A percentile compares a stretch with the other conserved stretches of the same genome.
Evolutionary conservation across 139 green algal genomes (phyloP).

Genomic region (Coccomyxa sp.): DNA sequence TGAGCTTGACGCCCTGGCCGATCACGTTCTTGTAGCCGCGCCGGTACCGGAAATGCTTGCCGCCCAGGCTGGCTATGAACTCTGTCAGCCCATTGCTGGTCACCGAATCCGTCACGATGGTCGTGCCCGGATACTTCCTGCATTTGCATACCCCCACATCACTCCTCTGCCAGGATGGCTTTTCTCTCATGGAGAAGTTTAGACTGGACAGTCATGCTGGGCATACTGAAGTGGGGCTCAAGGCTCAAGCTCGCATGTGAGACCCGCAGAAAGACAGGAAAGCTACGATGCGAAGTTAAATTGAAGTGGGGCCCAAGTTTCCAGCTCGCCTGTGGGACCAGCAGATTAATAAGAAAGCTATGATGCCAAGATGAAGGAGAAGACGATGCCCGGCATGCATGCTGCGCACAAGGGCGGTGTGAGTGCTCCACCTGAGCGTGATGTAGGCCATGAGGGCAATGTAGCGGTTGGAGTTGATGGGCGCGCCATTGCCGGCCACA

Average conservation of each 20-base stretch:
- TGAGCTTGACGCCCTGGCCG: conserved; percentile 80
- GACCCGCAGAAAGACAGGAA: no score
- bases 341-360: no score
- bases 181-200: no score
- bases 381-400: no score
- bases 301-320: no score
- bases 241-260: no score
- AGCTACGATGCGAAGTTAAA: no score
- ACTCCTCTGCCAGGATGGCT: neutral
- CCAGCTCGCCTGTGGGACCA: no score
- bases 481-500: conserved; percentile 63
- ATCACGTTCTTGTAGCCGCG: conserved; percentile 98
- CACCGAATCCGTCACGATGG: conserved; percentile 92
- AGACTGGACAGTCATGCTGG: no score
- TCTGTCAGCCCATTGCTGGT: conserved; percentile 82
- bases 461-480: conserved; percentile 93
- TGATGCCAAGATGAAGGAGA: no score
- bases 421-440: conserved; percentile 46
- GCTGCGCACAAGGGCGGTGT: no score
- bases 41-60: conserved; percentile 81
- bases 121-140: conserved; percentile 79
- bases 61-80: conserved; percentile 81
- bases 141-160: neutral
- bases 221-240: no score
- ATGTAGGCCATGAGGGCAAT: conserved; percentile 87